Percentiles rank a stretch among this genome's conserved stretches.
These are phyloP conservation scores for Pugionium dolabratum DNA, from an alignment of 345 rosid genomes.

Conservation along the genomic window DNA sequence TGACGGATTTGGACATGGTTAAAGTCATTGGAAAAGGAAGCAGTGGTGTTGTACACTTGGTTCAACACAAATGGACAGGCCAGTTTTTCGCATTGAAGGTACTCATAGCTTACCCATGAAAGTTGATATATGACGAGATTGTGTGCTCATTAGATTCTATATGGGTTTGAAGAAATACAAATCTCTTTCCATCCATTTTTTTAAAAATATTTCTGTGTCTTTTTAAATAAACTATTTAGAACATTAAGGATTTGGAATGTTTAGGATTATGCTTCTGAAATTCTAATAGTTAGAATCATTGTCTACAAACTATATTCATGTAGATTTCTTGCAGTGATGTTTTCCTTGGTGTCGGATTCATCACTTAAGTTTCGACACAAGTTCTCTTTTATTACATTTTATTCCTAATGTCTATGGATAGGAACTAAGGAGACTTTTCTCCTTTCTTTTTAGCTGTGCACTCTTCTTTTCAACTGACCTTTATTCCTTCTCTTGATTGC, in stretches of 20 bases:
- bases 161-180: neutral
- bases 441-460: neutral
- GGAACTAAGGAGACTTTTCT: neutral
- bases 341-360: neutral
- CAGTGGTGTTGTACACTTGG: conserved; percentile 91
- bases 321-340: neutral
- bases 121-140: neutral
- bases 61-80: conserved; percentile 94
- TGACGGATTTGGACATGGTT: conserved; percentile 72
- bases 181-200: neutral
- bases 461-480: neutral
- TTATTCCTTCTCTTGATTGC: conserved; percentile 17
- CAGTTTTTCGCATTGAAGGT: conserved; percentile 95
- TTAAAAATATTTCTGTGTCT: no score
- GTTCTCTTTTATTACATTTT: no score
- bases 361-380: neutral
- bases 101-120: neutral
- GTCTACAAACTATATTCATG: conserved; percentile 8
- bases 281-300: neutral
- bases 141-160: no score
- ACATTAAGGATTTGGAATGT: neutral
- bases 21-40: conserved; percentile 92
- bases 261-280: neutral
- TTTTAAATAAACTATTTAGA: no score
- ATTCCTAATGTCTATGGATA: neutral